phyloP scores from a whole-genome alignment of 2,329 filamentous ascomycete species.

The Gnomoniopsis smithogilvyi region DNA sequence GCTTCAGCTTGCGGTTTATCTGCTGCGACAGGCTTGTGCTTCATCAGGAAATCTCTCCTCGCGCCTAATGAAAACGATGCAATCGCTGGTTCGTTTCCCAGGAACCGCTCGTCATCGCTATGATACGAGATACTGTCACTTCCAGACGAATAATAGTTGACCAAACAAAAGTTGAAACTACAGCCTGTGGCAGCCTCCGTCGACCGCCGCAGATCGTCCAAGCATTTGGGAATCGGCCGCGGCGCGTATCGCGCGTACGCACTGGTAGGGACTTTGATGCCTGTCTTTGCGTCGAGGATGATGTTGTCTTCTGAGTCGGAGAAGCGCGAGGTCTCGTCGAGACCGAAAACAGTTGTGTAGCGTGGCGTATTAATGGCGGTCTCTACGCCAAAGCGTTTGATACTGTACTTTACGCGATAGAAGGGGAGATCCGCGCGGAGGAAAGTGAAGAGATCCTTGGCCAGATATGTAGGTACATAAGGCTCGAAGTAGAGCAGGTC shows the following conservation, averaged over 20 bases:
- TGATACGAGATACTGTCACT: constrained; percentile 77
- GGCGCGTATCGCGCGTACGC: constrained; percentile 55
- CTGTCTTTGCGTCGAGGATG: constrained; percentile 42
- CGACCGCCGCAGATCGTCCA: constrained; percentile 59
- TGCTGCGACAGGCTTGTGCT: constrained; percentile 62
- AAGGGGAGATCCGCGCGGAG: constrained; percentile 70
- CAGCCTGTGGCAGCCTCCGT: constrained; percentile 66
- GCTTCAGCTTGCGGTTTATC: constrained; percentile 27
- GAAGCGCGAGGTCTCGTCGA: constrained; percentile 64
- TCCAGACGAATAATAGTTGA: constrained; percentile 80
- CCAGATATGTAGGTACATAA: constrained; percentile 58
- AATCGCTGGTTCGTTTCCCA: constrained; percentile 67
- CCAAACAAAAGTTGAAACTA: constrained; percentile 73
- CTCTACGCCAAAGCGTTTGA: constrained; percentile 61
- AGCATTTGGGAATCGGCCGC: constrained; percentile 67
- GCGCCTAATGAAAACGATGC: constrained; percentile 73
- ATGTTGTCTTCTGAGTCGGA: constrained; percentile 33
- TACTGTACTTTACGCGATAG: constrained; percentile 71
- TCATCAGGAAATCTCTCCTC: constrained; percentile 72
- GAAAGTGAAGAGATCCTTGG: constrained; percentile 64
- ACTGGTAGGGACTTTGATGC: constrained; percentile 44
- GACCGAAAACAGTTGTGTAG: constrained; percentile 55
- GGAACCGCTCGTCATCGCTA: constrained; percentile 76
- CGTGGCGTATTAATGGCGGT: constrained; percentile 58
- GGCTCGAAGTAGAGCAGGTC: constrained; percentile 75